Evolutionary conservation across 345 rosid genomes (phyloP), one percentile per base, ranked within the genome.

Genomic region (Ailanthus altissimus): DNA sequence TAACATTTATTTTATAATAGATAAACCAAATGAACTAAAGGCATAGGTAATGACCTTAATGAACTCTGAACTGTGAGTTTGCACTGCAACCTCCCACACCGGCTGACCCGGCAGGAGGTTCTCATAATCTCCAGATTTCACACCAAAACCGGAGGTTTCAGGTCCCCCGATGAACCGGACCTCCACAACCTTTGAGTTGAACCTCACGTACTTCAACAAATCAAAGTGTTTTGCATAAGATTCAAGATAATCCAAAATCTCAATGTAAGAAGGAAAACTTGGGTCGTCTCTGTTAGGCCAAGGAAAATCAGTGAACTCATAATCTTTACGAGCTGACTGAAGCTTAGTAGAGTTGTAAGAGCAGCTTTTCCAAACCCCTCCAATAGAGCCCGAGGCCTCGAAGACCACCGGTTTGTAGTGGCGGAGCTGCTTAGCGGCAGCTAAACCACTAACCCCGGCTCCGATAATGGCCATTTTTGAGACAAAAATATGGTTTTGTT

Each of bases 331-430:
- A 43, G 83, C 63, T 28, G 97, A 90, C 70, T 94, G 98, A 67
- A 94, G 93, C 70, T 88, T 93, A 50, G 98, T 94, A 0, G 98
- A 91, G 13, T 65, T 57, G 77, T 88, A 94, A 56, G 93, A 87
- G 77, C 98, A 93, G 61, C 88, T 88, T 67, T 78, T 89, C 98
- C 98, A 93, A n/a, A 94, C 94, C 16, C 98, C 98, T 57, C 98
- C 98, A 20, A 94, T 68, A 1, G 89, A 89, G 75, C 86, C 90
- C 16, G 87, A 83, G 64, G 97, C 95, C 89, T 94, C 98, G 28
- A 94, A 91, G 15, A 94, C 84, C 5, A 88, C 75, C 0, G 98
- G 98, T 67, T 84, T 78, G 77, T 91, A 84, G 74, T 53, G 89
- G 46, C 90, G 75, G 4, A 94, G 89, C 85, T 94, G 93, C 70